These are phyloP conservation scores for Emydomyces testavorans DNA, from an alignment of 2,329 filamentous ascomycete genomes.

Conservation along the genomic window DNA sequence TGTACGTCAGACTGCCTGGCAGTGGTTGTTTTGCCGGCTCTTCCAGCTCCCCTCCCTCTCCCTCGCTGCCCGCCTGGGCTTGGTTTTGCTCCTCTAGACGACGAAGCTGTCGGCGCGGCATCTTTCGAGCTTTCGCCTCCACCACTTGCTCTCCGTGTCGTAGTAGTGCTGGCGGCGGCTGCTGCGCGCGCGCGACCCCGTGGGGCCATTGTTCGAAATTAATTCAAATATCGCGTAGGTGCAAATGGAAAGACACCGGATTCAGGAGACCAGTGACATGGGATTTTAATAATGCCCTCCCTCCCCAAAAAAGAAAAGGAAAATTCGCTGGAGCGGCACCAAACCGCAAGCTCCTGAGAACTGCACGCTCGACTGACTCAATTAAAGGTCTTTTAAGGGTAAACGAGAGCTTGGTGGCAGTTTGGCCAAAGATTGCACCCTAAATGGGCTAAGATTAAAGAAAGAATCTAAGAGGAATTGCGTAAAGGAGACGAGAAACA, in stretches of 20 bases:
- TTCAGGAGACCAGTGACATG: background rate
- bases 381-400: too few relatives aligned
- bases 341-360: too few relatives aligned
- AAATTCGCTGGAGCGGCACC: too few relatives aligned
- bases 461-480: background rate
- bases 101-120: background rate
- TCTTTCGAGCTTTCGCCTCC: conserved; percentile 9
- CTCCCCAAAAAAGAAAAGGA: too few relatives aligned
- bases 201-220: conserved; percentile 11
- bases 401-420: too few relatives aligned
- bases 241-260: background rate
- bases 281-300: background rate
- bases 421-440: too few relatives aligned
- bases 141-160: conserved; percentile 9
- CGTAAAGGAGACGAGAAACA: background rate
- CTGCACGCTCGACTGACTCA: too few relatives aligned
- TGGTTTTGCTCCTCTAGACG: conserved; percentile 9
- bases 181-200: conserved; percentile 13
- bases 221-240: background rate
- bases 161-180: conserved; percentile 6
- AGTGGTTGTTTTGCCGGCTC: conserved; percentile 15
- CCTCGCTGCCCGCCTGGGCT: conserved; percentile 1
- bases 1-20: conserved; percentile 27
- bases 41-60: conserved; percentile 11
- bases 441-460: background rate